Percentiles rank a stretch among this genome's conserved stretches.
phyloP scores from a whole-genome alignment of 257 asterid genomes.

The Solanum paucissectum region DNA sequence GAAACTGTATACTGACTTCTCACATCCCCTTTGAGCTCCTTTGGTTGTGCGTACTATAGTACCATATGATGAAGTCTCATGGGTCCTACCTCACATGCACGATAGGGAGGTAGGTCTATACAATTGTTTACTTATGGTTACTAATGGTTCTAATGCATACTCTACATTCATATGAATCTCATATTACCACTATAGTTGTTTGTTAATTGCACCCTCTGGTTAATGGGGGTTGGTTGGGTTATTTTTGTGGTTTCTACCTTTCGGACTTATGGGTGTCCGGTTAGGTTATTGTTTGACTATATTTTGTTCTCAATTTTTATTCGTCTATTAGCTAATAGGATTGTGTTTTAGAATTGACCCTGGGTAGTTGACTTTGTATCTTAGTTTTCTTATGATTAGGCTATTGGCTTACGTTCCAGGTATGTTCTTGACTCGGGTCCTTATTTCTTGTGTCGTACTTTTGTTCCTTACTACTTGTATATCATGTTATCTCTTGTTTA shows the following conservation, averaged over 20 bases:
- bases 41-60: neutral
- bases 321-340: too few species aligned
- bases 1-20: neutral
- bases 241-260: neutral
- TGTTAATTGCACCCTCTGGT: neutral
- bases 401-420: neutral
- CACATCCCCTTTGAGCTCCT: neutral
- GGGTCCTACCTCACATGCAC: neutral
- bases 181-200: neutral
- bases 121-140: neutral
- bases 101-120: neutral
- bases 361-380: neutral
- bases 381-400: neutral
- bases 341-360: neutral
- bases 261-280: neutral
- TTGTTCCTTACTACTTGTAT: neutral
- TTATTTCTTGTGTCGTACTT: too few species aligned
- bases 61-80: neutral
- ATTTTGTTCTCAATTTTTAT: too few species aligned
- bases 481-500: too few species aligned
- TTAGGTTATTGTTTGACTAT: neutral
- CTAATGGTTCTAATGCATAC: neutral
- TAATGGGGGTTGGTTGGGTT: neutral
- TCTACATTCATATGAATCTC: neutral
- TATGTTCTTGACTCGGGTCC: neutral